Percentiles rank a stretch among this genome's conserved stretches.
Conservation (phyloP, 768 basidiomycete species). For the Tulasnella sp. region DNA sequence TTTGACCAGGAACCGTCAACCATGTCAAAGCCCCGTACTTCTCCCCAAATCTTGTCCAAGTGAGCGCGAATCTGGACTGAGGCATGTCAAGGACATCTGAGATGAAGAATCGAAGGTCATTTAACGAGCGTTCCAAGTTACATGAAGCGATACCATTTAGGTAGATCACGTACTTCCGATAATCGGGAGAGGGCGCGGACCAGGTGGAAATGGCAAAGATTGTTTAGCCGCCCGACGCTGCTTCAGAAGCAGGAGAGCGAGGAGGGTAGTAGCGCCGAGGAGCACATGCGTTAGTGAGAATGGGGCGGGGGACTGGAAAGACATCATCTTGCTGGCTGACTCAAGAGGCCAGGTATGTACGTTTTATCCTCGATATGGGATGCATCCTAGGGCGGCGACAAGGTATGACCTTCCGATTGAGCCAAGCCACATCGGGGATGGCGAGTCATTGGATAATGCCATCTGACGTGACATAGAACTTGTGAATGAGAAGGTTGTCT, state of each 20-base stretch:
- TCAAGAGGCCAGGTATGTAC: too few species aligned
- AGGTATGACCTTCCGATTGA: too few species aligned
- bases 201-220: background rate
- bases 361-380: too few species aligned
- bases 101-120: background rate
- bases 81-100: slow-evolving; percentile 39
- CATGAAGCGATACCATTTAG: background rate
- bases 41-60: slow-evolving; percentile 16
- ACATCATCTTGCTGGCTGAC: background rate
- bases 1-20: slow-evolving; percentile 26
- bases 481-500: too few species aligned
- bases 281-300: background rate
- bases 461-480: too few species aligned
- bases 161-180: background rate
- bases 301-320: background rate
- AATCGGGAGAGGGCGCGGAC: background rate
- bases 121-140: background rate
- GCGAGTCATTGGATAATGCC: too few species aligned
- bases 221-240: background rate
- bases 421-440: too few species aligned
- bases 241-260: background rate
- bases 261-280: background rate
- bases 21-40: slow-evolving; percentile 26
- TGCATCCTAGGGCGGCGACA: too few species aligned
- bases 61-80: background rate